Evolutionary conservation across 345 rosid species (phyloP).

Genomic region (Euphorbia peplus): DNA sequence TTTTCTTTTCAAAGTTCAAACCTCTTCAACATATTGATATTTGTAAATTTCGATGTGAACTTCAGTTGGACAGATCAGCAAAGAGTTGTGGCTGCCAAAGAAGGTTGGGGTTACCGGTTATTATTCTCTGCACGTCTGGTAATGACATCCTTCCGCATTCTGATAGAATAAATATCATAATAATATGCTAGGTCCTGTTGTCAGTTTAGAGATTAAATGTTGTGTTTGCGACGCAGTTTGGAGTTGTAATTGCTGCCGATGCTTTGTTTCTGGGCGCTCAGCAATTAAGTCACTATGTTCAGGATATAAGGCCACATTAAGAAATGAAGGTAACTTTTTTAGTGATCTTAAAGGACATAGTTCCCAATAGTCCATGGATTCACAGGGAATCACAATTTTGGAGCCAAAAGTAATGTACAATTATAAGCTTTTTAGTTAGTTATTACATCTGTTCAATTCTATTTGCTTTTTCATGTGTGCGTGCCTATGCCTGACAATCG

Average conservation of each 20-base stretch:
- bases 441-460: background rate
- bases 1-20: background rate
- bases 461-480: too few relatives aligned
- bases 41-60: slow-evolving; percentile 8
- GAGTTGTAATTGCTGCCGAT: slow-evolving; percentile 66
- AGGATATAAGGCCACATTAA: slow-evolving; percentile 67
- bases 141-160: slow-evolving; percentile 12
- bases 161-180: background rate
- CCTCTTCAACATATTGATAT: background rate
- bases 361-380: slow-evolving; percentile 12
- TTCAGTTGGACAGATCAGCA: slow-evolving; percentile 95
- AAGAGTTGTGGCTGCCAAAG: slow-evolving; percentile 84
- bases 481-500: too few relatives aligned
- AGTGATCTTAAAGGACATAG: slow-evolving; percentile 4
- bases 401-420: slow-evolving; percentile 7
- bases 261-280: slow-evolving; percentile 75
- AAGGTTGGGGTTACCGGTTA: slow-evolving; percentile 86
- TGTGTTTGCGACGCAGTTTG: slow-evolving; percentile 43
- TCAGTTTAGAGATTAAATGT: slow-evolving; percentile 10
- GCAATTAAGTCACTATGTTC: slow-evolving; percentile 65
- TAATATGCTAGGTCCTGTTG: background rate
- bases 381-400: slow-evolving; percentile 11
- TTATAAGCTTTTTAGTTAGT: background rate
- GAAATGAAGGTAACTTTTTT: slow-evolving; percentile 11
- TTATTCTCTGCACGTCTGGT: slow-evolving; percentile 80